Percentiles rank a stretch among this genome's conserved stretches.
phyloP scores from a whole-genome alignment of 106 monocot genomes.

The Platanthera guangdongensis region DNA sequence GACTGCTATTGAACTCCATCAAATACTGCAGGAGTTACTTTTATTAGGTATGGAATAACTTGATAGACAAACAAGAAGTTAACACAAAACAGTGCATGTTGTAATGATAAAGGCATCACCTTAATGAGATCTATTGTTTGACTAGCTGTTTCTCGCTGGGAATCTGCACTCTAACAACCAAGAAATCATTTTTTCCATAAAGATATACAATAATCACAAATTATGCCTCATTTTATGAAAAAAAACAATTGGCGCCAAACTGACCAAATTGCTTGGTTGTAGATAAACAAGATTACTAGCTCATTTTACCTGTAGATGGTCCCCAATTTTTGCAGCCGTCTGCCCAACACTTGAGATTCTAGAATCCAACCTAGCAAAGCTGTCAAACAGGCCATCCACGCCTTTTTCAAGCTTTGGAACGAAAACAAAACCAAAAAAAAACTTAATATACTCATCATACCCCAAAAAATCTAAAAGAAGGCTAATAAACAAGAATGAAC shows the following conservation, averaged over 20 bases:
- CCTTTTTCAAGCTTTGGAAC: constrained; percentile 82
- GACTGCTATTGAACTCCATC: constrained; percentile 99
- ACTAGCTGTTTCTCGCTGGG: constrained; percentile 95
- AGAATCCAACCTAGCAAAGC: constrained; percentile 91
- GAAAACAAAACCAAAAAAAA: constrained; percentile 8
- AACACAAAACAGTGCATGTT: not conserved
- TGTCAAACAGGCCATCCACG: constrained; percentile 96
- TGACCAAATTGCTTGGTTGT: not conserved
- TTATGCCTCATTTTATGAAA: not conserved
- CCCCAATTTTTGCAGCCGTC: constrained; percentile 99
- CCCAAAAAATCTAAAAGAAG: not conserved
- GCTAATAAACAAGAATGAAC: not conserved
- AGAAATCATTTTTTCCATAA: constrained; percentile 7
- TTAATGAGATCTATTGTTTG: constrained; percentile 99
- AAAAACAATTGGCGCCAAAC: not conserved
- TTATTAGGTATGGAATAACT: constrained; percentile 6
- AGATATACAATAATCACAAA: not conserved
- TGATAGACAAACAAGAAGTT: not conserved
- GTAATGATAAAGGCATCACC: constrained; percentile 25
- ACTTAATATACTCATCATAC: not conserved
- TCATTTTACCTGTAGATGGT: constrained; percentile 82
- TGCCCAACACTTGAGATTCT: constrained; percentile 98
- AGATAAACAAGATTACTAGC: not conserved
- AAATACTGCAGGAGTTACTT: constrained; percentile 54
- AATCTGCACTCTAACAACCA: constrained; percentile 86